These are phyloP conservation scores for Lenwebbia sp. DNA, from an alignment of 345 rosid species.

Conservation along the genomic window DNA sequence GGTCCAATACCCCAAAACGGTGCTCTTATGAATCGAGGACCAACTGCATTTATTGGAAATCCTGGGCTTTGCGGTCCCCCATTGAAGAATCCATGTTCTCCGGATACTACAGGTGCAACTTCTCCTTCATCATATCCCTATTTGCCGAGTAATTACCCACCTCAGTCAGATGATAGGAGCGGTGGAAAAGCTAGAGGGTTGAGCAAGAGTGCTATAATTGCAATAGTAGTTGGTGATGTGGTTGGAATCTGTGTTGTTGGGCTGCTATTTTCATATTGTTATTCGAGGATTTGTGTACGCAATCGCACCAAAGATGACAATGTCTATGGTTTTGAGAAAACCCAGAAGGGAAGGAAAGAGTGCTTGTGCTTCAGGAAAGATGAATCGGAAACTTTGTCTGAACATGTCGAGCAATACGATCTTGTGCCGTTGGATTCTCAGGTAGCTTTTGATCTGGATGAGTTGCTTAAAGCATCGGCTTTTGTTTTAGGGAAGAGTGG, in stretches of 20 bases:
- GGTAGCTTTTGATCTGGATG: constrained; percentile 81
- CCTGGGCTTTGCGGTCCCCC: constrained; percentile 89
- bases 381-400: constrained; percentile 68
- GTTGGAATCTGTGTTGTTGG: constrained; percentile 84
- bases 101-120: constrained; percentile 25
- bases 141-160: constrained; percentile 47
- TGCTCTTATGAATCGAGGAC: constrained; percentile 88
- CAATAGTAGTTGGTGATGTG: constrained; percentile 69
- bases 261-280: constrained; percentile 77
- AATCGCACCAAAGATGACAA: constrained; percentile 26
- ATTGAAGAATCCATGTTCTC: constrained; percentile 62
- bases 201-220: constrained; percentile 51
- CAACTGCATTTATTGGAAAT: constrained; percentile 87
- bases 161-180: constrained; percentile 20
- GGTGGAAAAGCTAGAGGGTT: constrained; percentile 42
- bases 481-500: constrained; percentile 96
- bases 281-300: constrained; percentile 44
- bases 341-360: constrained; percentile 38
- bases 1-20: constrained; percentile 97
- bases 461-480: constrained; percentile 92
- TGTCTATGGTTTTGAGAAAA: constrained; percentile 43
- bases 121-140: constrained; percentile 63
- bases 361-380: constrained; percentile 78
- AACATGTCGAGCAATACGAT: constrained; percentile 68
- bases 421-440: constrained; percentile 69